Base-by-base conservation (phyloP, 2,329 filamentous ascomycete species). In the Sarocladium kiliense region DNA sequence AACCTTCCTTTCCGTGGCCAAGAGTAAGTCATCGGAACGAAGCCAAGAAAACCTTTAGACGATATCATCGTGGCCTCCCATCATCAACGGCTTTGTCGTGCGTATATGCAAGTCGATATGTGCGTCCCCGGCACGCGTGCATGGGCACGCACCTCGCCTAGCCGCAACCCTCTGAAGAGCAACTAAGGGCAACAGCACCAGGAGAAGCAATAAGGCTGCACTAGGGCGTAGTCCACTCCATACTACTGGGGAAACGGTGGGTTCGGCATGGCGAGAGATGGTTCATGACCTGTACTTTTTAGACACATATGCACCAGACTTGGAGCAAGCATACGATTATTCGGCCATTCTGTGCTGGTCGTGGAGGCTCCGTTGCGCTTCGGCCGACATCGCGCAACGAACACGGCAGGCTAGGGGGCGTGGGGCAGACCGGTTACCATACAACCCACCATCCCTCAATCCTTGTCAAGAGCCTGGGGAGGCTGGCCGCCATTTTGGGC, bases 401-500 rank as follows among this genome's bases (percentile, higher is more conserved):
- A n/a, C 26, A 34, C n/a, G 47, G 27, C 26, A 36, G 26, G 27
- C 30, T 34, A 27, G 26, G 47, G 47, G 27, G 27, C 39, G 47
- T 51, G 47, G 47, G 47, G 47, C 47, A 32, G 47, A 51, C 10
- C 23, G 23, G 47, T 51, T 44, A 16, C 23, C 14, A 49, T 27
- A 32, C 27, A 51, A 36, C 30, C 26, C 44, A 34, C 47, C 47
- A 34, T 36, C 47, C 26, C 11, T 36, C 44, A 51, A 51, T 23
- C 47, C 47, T 27, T 51, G 47, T 51, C 47, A 16, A 18, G 11
- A n/a, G 47, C 47, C 27, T 18, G 6, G 18, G 27, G 26, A 36
- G 47, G 27, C 47, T 36, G 47, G 47, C 47, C 47, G 47, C 47
- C 30, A 6, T 51, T 51, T 51, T 23, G 27, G 47, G 47, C 47